Evolutionary conservation across 257 asterid species (phyloP).

Genomic region (Ehretia macrophylla): DNA sequence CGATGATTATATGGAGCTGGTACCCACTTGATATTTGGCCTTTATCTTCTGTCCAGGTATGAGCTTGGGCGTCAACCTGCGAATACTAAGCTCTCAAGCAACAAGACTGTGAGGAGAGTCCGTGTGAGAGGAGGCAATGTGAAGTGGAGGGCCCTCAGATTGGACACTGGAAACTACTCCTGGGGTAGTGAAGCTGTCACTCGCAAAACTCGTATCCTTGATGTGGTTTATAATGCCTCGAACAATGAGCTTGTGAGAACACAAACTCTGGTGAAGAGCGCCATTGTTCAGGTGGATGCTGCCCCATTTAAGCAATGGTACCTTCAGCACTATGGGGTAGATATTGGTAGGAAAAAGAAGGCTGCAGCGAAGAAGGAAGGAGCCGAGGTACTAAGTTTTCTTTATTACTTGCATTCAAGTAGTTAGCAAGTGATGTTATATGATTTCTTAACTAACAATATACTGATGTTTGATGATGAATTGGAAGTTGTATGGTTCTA

Average conservation of each 20-base stretch:
- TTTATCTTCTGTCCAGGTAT: conserved; percentile 34
- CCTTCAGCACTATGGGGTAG: conserved; percentile 77
- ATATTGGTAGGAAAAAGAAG: conserved; percentile 79
- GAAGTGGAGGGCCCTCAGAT: conserved; percentile 68
- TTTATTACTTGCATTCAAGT: neutral
- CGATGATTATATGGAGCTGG: neutral
- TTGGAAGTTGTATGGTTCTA: too few relatives aligned
- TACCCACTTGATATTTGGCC: neutral
- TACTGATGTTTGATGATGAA: neutral
- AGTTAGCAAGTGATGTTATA: neutral
- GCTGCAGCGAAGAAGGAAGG: conserved; percentile 50
- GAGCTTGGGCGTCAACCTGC: conserved; percentile 90
- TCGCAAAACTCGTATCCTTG: conserved; percentile 61
- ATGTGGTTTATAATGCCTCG: conserved; percentile 72
- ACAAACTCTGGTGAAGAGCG: conserved; percentile 66
- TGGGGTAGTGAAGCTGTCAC: conserved; percentile 79
- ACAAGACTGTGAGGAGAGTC: conserved; percentile 67
- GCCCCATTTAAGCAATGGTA: conserved; percentile 87
- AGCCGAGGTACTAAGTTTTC: conserved; percentile 35
- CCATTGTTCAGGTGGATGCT: conserved; percentile 75
- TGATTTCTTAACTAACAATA: neutral
- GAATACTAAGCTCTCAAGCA: conserved; percentile 63
- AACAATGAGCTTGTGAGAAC: conserved; percentile 77
- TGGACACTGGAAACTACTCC: conserved; percentile 65
- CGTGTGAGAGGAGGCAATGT: conserved; percentile 74